phyloP scores from a whole-genome alignment of 345 rosid genomes.

The Corchorus capsularis region DNA sequence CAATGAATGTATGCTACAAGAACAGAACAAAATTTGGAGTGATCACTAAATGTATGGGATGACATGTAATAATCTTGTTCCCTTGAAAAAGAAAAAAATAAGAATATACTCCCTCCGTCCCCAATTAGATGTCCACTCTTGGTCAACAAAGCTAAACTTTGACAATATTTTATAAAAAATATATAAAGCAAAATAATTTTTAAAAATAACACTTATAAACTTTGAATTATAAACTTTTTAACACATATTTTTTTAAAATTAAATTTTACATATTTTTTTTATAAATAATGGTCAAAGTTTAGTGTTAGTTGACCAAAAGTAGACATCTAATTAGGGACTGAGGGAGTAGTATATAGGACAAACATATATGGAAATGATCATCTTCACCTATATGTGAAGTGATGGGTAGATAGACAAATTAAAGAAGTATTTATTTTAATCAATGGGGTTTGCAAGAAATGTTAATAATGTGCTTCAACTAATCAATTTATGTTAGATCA shows the following conservation, averaged over 20 bases:
- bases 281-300: too few species aligned
- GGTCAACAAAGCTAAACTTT: too few species aligned
- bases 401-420: not conserved
- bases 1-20: not conserved
- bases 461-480: not conserved
- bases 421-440: not conserved
- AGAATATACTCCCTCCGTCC: too few species aligned
- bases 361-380: not conserved
- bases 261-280: too few species aligned
- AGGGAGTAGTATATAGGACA: not conserved
- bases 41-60: not conserved
- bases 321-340: too few species aligned
- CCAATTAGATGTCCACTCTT: too few species aligned
- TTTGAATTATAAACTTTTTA: too few species aligned
- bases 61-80: not conserved
- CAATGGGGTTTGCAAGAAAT: conserved; percentile 4
- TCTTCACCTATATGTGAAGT: not conserved
- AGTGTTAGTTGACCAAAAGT: too few species aligned
- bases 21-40: not conserved
- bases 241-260: too few species aligned
- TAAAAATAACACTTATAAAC: too few species aligned
- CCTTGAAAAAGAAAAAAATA: not conserved
- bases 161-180: too few species aligned
- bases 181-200: too few species aligned
- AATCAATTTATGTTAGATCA: conserved; percentile 11